Evolutionary conservation across 768 basidiomycete species (phyloP).

Genomic region (Leucogyrophana mollusca): DNA sequence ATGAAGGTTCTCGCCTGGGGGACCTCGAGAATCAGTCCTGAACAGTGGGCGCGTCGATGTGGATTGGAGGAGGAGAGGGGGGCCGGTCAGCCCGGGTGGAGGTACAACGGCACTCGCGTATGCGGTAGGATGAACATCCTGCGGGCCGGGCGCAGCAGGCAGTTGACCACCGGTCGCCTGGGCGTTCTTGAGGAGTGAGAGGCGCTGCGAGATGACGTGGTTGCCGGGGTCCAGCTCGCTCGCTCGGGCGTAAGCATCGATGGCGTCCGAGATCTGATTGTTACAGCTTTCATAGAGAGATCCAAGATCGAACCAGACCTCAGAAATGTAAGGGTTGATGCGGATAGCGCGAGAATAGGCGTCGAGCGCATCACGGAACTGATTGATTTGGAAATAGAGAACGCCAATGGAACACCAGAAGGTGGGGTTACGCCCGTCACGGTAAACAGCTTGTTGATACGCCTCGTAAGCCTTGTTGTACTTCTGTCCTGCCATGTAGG

Average conservation of each 20-base stretch:
- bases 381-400: conserved; percentile 99
- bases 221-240: conserved; percentile 92
- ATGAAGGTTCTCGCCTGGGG: conserved; percentile 37
- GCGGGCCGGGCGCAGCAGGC: conserved; percentile 87
- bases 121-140: conserved; percentile 95
- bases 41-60: conserved; percentile 46
- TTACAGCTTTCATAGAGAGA: conserved; percentile 98
- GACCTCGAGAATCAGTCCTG: conserved; percentile 67
- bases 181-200: conserved; percentile 76
- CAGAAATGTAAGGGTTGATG: conserved; percentile 96
- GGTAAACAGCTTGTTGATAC: conserved; percentile 98
- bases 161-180: conserved; percentile 72
- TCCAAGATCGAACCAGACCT: conserved; percentile 86
- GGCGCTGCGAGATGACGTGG: conserved; percentile 74
- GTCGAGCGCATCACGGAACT: conserved; percentile 97
- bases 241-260: conserved; percentile 96
- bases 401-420: conserved; percentile 99
- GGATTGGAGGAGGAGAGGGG: conserved; percentile 62
- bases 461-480: conserved; percentile 99
- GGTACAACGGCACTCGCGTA: conserved; percentile 80
- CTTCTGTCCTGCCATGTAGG: conserved; percentile 97
- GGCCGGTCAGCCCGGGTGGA: conserved; percentile 66
- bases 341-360: conserved; percentile 98
- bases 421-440: conserved; percentile 97
- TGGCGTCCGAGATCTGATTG: conserved; percentile 97